Evolutionary conservation across 129 eudicot species (phyloP).

Genomic region (carrot (Daucus carota)): DNA sequence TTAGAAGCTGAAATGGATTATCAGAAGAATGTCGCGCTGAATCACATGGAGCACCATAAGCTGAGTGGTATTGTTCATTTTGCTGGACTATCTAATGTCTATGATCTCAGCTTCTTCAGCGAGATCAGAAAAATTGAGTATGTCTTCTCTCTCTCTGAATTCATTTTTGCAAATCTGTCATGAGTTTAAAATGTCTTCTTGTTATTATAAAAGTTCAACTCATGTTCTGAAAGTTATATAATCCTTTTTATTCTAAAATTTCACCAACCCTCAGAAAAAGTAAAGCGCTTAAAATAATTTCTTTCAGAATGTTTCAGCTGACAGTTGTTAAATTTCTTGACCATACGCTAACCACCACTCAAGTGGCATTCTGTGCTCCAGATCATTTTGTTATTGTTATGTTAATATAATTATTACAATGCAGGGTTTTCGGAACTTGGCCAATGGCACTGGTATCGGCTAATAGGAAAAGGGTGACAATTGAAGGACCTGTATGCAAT

Average conservation of each 20-base stretch:
- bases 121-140: slow-evolving; percentile 88
- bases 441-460: slow-evolving; percentile 76
- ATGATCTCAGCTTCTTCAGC: slow-evolving; percentile 88
- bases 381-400: background rate
- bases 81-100: slow-evolving; percentile 73
- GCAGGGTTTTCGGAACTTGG: slow-evolving; percentile 95
- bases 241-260: background rate
- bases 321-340: background rate
- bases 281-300: background rate
- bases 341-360: background rate
- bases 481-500: slow-evolving; percentile 88
- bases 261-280: background rate
- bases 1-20: slow-evolving; percentile 60
- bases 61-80: slow-evolving; percentile 93
- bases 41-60: slow-evolving; percentile 88
- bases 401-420: background rate
- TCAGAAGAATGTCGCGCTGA: slow-evolving; percentile 78
- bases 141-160: slow-evolving; percentile 18
- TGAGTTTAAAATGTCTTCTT: background rate
- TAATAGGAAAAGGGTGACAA: slow-evolving; percentile 55
- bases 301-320: background rate
- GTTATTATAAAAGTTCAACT: background rate
- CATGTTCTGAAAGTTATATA: background rate
- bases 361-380: background rate
- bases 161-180: background rate